Base-by-base conservation (phyloP, 2,329 filamentous ascomycete genomes). In the Daldinia sp. region DNA sequence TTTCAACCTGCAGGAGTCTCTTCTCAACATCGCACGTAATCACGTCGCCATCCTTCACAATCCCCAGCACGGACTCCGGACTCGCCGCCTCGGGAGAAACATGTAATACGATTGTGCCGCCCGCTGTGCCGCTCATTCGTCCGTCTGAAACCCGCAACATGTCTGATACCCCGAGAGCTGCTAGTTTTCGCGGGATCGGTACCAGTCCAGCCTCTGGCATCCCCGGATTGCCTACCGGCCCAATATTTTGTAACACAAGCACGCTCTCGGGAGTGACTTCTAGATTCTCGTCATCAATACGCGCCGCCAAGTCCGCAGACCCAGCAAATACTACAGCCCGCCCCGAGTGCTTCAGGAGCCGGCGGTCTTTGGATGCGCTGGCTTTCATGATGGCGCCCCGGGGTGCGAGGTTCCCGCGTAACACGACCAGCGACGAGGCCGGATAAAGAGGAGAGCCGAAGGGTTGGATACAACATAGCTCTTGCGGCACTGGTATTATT, bases 91-190 rank as follows among this genome's bases (percentile, higher is more conserved):
- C 94, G 0, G 94, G 94, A 2, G 90, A 90, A 5, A 97, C 90
- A 74, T 98, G 94, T 5, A 96, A 89, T 0, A 96, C 93, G 71
- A 97, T 95, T 63, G 96, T 98, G 0, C 94, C 94, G 53, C 97
- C 94, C 1, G 89, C 92, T 0, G 94, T 96, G 4, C 94, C 94
- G 26, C 88, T 92, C 83, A 97, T 98, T 33, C 94, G 82, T 0
- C 94, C 94, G 75, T 98, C 94, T 0, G 93, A 97, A 35, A 98
- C 86, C 1, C 97, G 84, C 3, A 96, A 89, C 78, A 97, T 90
- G 69, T 97, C 96, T 13, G 83, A 86, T 4, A 97, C 86, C 7
- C 92, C 92, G 0, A 89, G 89, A 0, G 91, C 89, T 0, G 92
- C 93, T 33, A 91, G 89, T 57, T 94, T 93, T 76, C 94, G 92